Evolutionary conservation across 1,284 basidiomycete genomes (phyloP), one percentile per base, ranked within the genome.

Genomic region (Rhodotorula sp.): DNA sequence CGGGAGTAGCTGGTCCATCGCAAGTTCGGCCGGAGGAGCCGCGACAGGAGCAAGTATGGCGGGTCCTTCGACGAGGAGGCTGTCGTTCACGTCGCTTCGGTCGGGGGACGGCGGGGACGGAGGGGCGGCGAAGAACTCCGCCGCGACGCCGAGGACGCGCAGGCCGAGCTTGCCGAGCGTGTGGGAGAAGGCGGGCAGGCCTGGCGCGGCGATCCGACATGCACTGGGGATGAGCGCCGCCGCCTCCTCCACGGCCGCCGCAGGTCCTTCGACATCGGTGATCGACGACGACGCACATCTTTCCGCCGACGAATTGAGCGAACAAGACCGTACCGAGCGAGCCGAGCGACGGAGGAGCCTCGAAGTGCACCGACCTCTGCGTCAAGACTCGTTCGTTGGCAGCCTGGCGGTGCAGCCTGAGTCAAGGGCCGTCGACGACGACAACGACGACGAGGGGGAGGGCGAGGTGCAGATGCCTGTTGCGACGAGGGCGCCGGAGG

Each of bases 111-210:
- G 24, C 13, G 55, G 24, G 36, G 15, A n/a, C 22, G 55, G 36
- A 9, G 4, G 36, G 11, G 34, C 36, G 34, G 55, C 53, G 53
- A 32, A 54, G 53, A 22, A 13, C 24, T n/a, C 55, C 8, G 36
- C 8, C 24, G 46, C 47, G 32, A 52, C 49, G 34, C 55, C 30
- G 53, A 34, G 24, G 46, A 27, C 62, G 6, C 62, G 74, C 3
- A 66, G 76, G 13, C 76, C 76, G 1, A 72, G 68, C 27, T 61
- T 77, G 13, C 76, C 76, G 22, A 70, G 74, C 36, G 75, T 77
- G 10, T 74, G 76, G 57, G 76, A 77, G 51, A 75, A 76, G 47
- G 76, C 76, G 13, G 71, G 74, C 6, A 74, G 75, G 57, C 76
- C 77, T 0, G 49, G 69, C 0, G 66, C 68, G 17, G 61, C 68